Evolutionary conservation across 345 rosid species (phyloP), one percentile per base, ranked within the genome.

Genomic region (Linum trigynum): DNA sequence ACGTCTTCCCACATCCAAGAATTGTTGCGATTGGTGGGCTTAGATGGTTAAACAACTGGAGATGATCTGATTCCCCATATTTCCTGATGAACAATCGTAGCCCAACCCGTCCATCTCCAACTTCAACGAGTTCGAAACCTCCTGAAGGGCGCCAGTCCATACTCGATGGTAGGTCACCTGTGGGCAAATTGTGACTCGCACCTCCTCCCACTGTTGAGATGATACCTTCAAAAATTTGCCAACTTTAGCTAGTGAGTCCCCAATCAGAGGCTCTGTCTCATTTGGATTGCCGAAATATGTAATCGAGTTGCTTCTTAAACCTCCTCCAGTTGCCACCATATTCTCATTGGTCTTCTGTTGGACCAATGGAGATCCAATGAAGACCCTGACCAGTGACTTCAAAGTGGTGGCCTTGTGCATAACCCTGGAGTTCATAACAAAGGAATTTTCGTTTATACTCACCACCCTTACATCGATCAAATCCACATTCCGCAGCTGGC

Each of bases 131-230:
- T 78, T 82, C 2, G 89, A 64, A 57, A 86, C 59, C 82, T 83
- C 85, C 77, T 79, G 75, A 15, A 87, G 83, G 1, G 84, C 75
- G 32, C 88, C 85, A 16, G 75, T 74, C 92, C 95, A 89, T 70
- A 92, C 85, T 65, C 83, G 83, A 66, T 81, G 73, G 69, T 78
- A 82, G 5, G 96, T 87, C 16, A 92, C 89, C 79, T 83, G 96
- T 5, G 87, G 80, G 72, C 86, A 78, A 7, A 92, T 74, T 0
- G 77, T 43, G 53, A 64, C 42, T 14, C 95, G 81, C 67, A 86
- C 94, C 15, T 71, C 61, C 77, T 91, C 84, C 83, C 85, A 70
- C 45, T 85, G 90, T 59, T 86, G 98, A 2, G 92, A 85, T 12
- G 95, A 75, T 61, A 91, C 72, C 37, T 81, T 76, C 45, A 85